Evolutionary conservation across 352 stramenopile genomes (phyloP).

Genomic region (Phytophthora macrochlamydospora): DNA sequence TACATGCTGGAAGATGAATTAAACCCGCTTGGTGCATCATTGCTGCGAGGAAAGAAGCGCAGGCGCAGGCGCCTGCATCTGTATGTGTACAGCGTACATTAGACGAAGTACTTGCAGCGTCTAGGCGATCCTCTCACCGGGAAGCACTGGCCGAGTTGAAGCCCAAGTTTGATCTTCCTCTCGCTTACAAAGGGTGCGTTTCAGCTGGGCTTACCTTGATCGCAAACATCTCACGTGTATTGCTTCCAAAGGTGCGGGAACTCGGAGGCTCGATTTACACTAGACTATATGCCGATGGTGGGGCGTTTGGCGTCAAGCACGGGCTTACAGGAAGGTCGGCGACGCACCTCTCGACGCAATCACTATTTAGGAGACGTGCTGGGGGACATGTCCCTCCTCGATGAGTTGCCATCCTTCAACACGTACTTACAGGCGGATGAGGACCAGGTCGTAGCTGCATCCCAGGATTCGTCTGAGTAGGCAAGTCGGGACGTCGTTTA

Average conservation of each 20-base stretch:
- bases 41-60: slow-evolving; percentile 15
- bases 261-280: slow-evolving; percentile 45
- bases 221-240: slow-evolving; percentile 13
- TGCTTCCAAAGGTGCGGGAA: slow-evolving; percentile 34
- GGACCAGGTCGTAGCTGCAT: slow-evolving; percentile 64
- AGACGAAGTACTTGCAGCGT: slow-evolving; percentile 30
- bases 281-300: slow-evolving; percentile 81
- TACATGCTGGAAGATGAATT: slow-evolving; percentile 17
- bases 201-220: not conserved
- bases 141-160: slow-evolving; percentile 39
- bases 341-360: slow-evolving; percentile 68
- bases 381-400: slow-evolving; percentile 67
- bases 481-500: slow-evolving; percentile 9
- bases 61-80: slow-evolving; percentile 17
- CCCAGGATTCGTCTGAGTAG: slow-evolving; percentile 36
- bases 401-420: slow-evolving; percentile 60
- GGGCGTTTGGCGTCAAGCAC: slow-evolving; percentile 55
- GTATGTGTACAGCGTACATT: slow-evolving; percentile 41
- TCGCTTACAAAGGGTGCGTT: slow-evolving; percentile 48
- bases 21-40: slow-evolving; percentile 19
- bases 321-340: slow-evolving; percentile 58
- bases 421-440: slow-evolving; percentile 37
- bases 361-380: slow-evolving; percentile 82
- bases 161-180: slow-evolving; percentile 55
- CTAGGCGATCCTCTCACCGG: slow-evolving; percentile 23